These are phyloP conservation scores for Ophioceras dolichostomum DNA, from an alignment of 2,329 filamentous ascomycete genomes.

Conservation along the genomic window DNA sequence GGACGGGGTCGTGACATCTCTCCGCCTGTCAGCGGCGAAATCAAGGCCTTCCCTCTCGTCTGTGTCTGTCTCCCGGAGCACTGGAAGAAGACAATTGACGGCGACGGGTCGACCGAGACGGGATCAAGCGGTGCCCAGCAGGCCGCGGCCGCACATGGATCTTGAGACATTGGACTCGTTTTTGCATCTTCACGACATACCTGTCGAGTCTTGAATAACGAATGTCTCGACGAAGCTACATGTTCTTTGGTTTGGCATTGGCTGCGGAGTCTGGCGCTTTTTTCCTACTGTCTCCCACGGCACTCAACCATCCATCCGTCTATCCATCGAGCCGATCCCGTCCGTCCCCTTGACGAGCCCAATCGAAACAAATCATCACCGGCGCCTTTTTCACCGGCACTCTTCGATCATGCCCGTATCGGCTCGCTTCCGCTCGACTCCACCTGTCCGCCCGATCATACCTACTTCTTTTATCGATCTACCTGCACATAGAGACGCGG, in stretches of 20 bases:
- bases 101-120: constrained; percentile 60
- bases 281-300: too few relatives aligned
- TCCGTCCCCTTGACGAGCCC: background rate
- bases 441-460: background rate
- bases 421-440: background rate
- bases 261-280: constrained; percentile 16
- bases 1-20: constrained; percentile 45
- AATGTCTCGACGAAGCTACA: constrained; percentile 15
- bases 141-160: constrained; percentile 13
- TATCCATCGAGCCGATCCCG: background rate
- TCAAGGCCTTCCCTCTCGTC: constrained; percentile 95
- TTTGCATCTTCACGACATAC: constrained; percentile 9
- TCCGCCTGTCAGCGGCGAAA: constrained; percentile 61
- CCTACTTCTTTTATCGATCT: constrained; percentile 7
- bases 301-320: too few relatives aligned
- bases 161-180: constrained; percentile 11
- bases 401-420: constrained; percentile 5
- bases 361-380: background rate
- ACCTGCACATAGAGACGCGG: constrained; percentile 17
- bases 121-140: constrained; percentile 32
- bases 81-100: constrained; percentile 94
- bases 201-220: constrained; percentile 14
- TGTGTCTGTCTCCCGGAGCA: constrained; percentile 93
- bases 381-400: background rate
- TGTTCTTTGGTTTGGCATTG: constrained; percentile 13